Evolutionary conservation across 805 yeast genomes (phyloP), one percentile per base, ranked within the genome.

Genomic region (Suhomyces canberraensis): DNA sequence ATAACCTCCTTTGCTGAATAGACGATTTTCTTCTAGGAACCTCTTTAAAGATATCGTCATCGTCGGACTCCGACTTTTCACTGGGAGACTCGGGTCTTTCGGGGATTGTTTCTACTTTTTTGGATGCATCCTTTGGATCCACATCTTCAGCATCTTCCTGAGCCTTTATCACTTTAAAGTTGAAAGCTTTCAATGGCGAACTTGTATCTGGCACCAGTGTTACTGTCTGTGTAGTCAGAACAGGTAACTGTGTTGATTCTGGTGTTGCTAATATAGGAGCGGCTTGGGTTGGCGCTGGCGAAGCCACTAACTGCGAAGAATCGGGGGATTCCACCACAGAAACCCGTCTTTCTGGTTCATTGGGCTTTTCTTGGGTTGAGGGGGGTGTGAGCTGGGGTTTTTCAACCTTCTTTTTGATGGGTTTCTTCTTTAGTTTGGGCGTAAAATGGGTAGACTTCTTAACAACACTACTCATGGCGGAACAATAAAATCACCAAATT

Each of bases 401-500:
- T 11, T 25, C 33, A 13, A 22, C 33, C 25, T 36, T 35, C 31
- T 50, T 54, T 40, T 55, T 50, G 13, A 50, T 41, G 8, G 45
- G 42, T 26, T 57, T 48, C 45, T 54, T 57, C 47, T 54, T 58
- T 25, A 63, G 44, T 44, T 79, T 81, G 2, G 89, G 89, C n/a
- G 73, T 67, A 58, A 83, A 83, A 38, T 83, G 76, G 9, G 83
- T 73, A 17, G 79, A 75, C 53, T 60, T 60, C 59, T 66, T 68
- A 33, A 69, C 68, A 16, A 72, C 57, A 60, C 73, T 65, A 59
- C 75, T 71, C 76, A 70, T 71, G 32, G n/a, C 16, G 24, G 16
- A n/a, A n/a, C 11, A 6, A 20, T 9, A 20, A n/a, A n/a, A n/a
- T n/a, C n/a, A n/a, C n/a, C n/a, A n/a, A n/a, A n/a, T n/a, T n/a